These are phyloP conservation scores for Aspergillus bertholletiae DNA, from an alignment of 495 filamentous ascomycete species.

Conservation along the genomic window DNA sequence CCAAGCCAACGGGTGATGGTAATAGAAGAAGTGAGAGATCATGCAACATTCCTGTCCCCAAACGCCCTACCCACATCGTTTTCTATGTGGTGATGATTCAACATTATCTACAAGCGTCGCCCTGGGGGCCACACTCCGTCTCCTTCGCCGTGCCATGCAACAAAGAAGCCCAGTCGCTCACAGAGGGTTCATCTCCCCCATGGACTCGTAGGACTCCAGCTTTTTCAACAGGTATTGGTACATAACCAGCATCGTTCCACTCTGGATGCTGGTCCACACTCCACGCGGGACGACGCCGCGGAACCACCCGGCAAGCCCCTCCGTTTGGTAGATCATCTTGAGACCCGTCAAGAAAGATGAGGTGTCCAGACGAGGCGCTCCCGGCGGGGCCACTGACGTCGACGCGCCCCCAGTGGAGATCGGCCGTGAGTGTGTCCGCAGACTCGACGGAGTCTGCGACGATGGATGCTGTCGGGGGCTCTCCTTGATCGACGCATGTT, in stretches of 20 bases:
- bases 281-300: constrained; percentile 87
- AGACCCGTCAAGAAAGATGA: constrained; percentile 84
- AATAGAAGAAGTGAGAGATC: constrained; percentile 9
- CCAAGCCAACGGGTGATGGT: constrained; percentile 1
- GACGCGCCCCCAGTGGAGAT: constrained; percentile 86
- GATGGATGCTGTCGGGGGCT: constrained; percentile 30
- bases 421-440: constrained; percentile 44
- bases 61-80: constrained; percentile 31
- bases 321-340: constrained; percentile 79
- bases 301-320: constrained; percentile 89
- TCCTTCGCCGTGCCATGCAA: not conserved
- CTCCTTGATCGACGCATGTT: constrained; percentile 33
- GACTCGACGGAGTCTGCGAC: constrained; percentile 21
- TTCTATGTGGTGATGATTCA: constrained; percentile 6
- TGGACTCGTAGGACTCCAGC: constrained; percentile 52
- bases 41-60: constrained; percentile 14
- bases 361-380: constrained; percentile 75
- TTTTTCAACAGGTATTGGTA: constrained; percentile 84
- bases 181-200: constrained; percentile 23
- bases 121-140: not conserved
- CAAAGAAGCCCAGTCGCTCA: constrained; percentile 11
- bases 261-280: constrained; percentile 98
- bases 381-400: constrained; percentile 70
- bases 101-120: constrained; percentile 6
- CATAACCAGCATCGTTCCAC: constrained; percentile 92